Evolutionary conservation across 495 filamentous ascomycete genomes (phyloP).

Genomic region (Penicillium diatomitis): DNA sequence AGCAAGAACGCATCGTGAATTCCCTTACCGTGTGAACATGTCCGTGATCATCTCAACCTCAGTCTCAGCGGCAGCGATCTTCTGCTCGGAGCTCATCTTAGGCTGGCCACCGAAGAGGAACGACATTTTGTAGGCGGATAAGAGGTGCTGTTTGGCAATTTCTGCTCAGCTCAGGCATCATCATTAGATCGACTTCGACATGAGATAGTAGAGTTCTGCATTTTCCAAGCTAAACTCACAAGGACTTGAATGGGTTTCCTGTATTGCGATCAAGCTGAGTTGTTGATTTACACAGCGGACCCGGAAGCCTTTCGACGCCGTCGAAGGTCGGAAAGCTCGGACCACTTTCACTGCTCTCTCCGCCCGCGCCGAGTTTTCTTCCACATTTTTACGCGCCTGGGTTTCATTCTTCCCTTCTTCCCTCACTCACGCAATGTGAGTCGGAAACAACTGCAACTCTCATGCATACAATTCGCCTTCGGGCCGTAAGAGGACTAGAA

Average conservation of each 20-base stretch:
- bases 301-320: slow-evolving; percentile 8
- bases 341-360: slow-evolving; percentile 15
- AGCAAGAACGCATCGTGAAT: too few relatives aligned
- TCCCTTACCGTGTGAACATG: slow-evolving; percentile 82
- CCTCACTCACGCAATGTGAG: slow-evolving; percentile 16
- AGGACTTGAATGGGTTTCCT: background rate
- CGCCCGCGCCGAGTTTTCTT: slow-evolving; percentile 9
- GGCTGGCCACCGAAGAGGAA: slow-evolving; percentile 83
- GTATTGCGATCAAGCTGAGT: slow-evolving; percentile 1
- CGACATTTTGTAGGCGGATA: slow-evolving; percentile 58
- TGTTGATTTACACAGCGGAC: slow-evolving; percentile 3
- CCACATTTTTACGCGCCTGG: background rate
- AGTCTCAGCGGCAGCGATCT: slow-evolving; percentile 87
- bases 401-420: slow-evolving; percentile 5
- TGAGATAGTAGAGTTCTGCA: background rate
- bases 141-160: background rate
- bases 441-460: background rate
- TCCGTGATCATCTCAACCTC: slow-evolving; percentile 89
- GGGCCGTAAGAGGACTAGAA: slow-evolving; percentile 19
- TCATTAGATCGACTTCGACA: background rate
- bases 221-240: background rate
- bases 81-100: slow-evolving; percentile 87
- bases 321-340: slow-evolving; percentile 27
- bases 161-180: too few relatives aligned
- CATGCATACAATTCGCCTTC: slow-evolving; percentile 33